Evolutionary conservation across 768 basidiomycete species (phyloP).

Genomic region (Peribolospora kevripleyi): DNA sequence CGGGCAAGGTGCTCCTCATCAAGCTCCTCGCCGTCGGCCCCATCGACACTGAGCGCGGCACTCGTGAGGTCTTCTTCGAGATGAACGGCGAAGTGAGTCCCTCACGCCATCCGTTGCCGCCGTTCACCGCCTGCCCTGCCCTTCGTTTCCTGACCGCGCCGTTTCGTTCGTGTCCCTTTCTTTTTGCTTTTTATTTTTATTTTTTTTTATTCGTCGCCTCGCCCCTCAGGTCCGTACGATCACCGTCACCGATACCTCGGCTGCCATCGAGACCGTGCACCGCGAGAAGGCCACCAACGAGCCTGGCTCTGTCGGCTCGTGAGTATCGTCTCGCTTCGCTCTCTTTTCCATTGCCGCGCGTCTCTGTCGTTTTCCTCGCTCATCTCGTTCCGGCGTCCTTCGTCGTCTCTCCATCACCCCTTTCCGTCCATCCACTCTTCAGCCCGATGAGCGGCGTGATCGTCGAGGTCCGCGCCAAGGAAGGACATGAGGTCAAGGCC

Average conservation of each 20-base stretch:
- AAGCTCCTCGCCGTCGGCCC: slow-evolving; percentile 86
- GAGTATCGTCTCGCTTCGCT: slow-evolving; percentile 37
- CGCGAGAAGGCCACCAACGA: slow-evolving; percentile 78
- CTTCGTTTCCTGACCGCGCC: not conserved
- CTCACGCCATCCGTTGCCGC: not conserved
- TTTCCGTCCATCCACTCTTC: slow-evolving; percentile 5
- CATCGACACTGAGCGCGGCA: slow-evolving; percentile 69
- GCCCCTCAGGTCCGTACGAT: slow-evolving; percentile 62
- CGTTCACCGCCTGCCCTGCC: not conserved
- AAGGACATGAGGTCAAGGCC: slow-evolving; percentile 92
- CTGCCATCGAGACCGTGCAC: slow-evolving; percentile 79
- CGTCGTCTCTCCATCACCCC: not conserved
- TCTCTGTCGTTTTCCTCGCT: not conserved
- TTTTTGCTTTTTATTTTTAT: too few species aligned
- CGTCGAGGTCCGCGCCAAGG: slow-evolving; percentile 91
- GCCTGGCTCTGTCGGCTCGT: slow-evolving; percentile 89
- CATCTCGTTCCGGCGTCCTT: not conserved
- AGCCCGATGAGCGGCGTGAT: slow-evolving; percentile 43
- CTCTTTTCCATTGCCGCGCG: too few species aligned
- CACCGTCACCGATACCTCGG: slow-evolving; percentile 84
- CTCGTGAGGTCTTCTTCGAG: slow-evolving; percentile 95
- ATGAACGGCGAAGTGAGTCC: slow-evolving; percentile 66
- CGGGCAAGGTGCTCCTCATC: slow-evolving; percentile 90
- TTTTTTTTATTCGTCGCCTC: slow-evolving; percentile 7
- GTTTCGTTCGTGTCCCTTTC: too few species aligned